Percentiles rank a stretch among this genome's conserved stretches.
These are phyloP conservation scores for Ogataea nakhonphanomensis DNA, from an alignment of 805 yeast genomes.

Conservation along the genomic window DNA sequence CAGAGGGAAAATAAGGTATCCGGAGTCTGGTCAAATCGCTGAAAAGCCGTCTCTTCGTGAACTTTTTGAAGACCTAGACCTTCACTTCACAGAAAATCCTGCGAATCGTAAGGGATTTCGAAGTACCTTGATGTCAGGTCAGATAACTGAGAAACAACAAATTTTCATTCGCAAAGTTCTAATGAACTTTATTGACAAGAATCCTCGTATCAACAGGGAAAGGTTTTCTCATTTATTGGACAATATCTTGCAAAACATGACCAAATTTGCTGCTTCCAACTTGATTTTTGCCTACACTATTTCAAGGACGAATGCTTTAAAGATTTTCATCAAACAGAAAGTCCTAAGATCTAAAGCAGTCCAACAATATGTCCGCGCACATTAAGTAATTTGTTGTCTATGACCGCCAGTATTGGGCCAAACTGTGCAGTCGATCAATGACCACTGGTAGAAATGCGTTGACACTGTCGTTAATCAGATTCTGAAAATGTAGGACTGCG, in stretches of 20 bases:
- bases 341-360: slow-evolving; percentile 24
- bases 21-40: slow-evolving; percentile 12
- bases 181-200: slow-evolving; percentile 17
- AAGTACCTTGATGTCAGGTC: slow-evolving; percentile 10
- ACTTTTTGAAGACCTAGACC: slow-evolving; percentile 18
- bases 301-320: slow-evolving; percentile 26
- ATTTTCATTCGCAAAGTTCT: slow-evolving; percentile 17
- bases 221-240: slow-evolving; percentile 18
- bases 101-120: slow-evolving; percentile 8
- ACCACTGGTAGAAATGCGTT: slow-evolving; percentile 92
- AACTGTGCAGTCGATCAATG: slow-evolving; percentile 88
- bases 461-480: slow-evolving; percentile 89
- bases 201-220: slow-evolving; percentile 21
- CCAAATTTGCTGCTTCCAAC: slow-evolving; percentile 27
- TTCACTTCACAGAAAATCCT: slow-evolving; percentile 11
- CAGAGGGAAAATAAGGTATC: slow-evolving; percentile 15
- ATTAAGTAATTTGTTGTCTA: slow-evolving; percentile 26
- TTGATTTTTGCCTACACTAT: slow-evolving; percentile 32
- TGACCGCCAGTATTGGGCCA: slow-evolving; percentile 98
- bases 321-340: slow-evolving; percentile 25
- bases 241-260: slow-evolving; percentile 14
- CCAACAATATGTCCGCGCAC: slow-evolving; percentile 13
- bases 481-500: slow-evolving; percentile 92
- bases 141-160: slow-evolving; percentile 25
- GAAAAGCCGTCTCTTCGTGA: slow-evolving; percentile 16